phyloP scores from a whole-genome alignment of 169 alveolate species.

The Besnoitia besnoiti region DNA sequence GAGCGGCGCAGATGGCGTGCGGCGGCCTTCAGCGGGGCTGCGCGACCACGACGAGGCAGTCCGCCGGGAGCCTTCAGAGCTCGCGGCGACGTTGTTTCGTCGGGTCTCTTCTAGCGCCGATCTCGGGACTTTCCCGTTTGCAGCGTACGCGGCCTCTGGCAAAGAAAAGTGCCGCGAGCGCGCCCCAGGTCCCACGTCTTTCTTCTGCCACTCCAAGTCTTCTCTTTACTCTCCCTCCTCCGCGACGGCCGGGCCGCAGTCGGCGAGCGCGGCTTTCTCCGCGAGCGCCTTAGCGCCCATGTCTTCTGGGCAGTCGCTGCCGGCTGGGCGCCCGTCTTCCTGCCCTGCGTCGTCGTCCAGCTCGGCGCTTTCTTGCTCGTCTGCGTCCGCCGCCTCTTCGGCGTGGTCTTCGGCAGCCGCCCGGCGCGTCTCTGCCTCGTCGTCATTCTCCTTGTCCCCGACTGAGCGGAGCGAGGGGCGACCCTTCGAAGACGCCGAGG shows the following conservation, averaged over 20 bases:
- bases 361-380: no score
- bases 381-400: background rate
- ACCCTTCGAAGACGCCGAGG: background rate
- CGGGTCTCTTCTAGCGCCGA: constrained; percentile 14
- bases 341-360: no score
- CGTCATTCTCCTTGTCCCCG: no score
- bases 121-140: background rate
- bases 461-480: background rate
- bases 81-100: constrained; percentile 1
- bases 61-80: background rate
- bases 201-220: background rate
- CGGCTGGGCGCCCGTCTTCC: no score
- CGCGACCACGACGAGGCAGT: background rate
- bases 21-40: background rate
- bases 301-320: no score
- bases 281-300: background rate
- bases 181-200: background rate
- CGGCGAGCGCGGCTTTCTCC: background rate
- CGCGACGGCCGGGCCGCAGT: no score
- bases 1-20: background rate
- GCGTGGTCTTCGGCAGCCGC: no score
- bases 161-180: background rate
- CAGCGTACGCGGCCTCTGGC: background rate
- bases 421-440: no score
- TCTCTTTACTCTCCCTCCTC: background rate